Percentiles rank a stretch among this genome's conserved stretches.
Conservation (phyloP, 1,284 basidiomycete species). For the Ceratobasidium sp. region DNA sequence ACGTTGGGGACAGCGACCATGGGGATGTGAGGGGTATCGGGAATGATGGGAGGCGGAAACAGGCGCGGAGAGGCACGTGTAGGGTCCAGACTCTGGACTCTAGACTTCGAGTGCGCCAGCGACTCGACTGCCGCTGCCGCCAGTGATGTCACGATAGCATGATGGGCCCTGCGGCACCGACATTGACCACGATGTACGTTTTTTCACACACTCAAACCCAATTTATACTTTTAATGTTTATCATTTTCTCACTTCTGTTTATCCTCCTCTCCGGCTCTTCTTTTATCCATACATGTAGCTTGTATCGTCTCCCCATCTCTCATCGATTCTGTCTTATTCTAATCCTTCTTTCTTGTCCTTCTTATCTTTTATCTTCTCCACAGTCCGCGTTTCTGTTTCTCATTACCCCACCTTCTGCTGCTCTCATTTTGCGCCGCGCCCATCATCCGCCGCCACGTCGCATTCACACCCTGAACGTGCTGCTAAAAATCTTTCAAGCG, state of each 20-base stretch:
- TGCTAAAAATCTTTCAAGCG: background rate
- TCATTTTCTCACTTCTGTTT: conserved; percentile 1
- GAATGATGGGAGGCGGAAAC: background rate
- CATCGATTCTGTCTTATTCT: background rate
- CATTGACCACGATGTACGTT: background rate
- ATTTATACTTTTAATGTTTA: background rate
- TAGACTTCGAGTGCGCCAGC: background rate
- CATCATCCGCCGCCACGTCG: conserved; percentile 11
- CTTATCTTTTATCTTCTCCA: conserved; percentile 22
- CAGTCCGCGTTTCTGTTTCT: background rate
- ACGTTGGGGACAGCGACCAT: background rate
- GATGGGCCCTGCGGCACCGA: background rate
- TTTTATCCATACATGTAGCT: conserved; percentile 7
- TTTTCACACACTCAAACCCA: background rate
- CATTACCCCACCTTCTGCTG: background rate
- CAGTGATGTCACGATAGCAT: background rate
- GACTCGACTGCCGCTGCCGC: background rate
- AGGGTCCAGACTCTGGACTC: conserved; percentile 1
- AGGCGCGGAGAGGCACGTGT: conserved; percentile 2
- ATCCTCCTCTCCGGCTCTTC: background rate
- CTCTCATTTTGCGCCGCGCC: background rate
- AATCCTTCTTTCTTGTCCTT: background rate
- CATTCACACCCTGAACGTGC: background rate
- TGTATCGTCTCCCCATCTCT: background rate
- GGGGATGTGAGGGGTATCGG: conserved; percentile 5